A percentile compares a stretch with the other conserved stretches of the same genome.
These are phyloP conservation scores for Eucommia ulmoides DNA, from an alignment of 257 asterid genomes.

Conservation along the genomic window DNA sequence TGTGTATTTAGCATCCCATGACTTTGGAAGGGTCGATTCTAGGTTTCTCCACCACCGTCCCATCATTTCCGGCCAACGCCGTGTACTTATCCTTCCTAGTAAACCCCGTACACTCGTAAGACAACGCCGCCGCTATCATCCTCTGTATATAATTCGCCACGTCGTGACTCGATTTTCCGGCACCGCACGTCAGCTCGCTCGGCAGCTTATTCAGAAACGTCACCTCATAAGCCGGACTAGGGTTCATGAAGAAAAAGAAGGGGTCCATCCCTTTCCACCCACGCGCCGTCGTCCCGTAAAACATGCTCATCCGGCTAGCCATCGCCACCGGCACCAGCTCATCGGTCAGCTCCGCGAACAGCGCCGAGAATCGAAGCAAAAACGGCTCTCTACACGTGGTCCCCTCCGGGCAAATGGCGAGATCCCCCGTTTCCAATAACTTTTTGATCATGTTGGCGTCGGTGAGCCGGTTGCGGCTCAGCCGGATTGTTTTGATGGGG, in stretches of 20 bases:
- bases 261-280: slow-evolving; percentile 92
- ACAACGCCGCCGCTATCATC: slow-evolving; percentile 43
- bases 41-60: slow-evolving; percentile 32
- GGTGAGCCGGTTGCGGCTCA: slow-evolving; percentile 43
- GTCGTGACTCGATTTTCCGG: slow-evolving; percentile 64
- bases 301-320: slow-evolving; percentile 53
- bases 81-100: slow-evolving; percentile 80
- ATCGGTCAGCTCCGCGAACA: slow-evolving; percentile 65
- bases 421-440: slow-evolving; percentile 39
- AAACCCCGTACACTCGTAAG: slow-evolving; percentile 61
- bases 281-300: slow-evolving; percentile 77
- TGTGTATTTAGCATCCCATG: slow-evolving; percentile 31
- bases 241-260: slow-evolving; percentile 78
- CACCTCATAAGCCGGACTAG: slow-evolving; percentile 67
- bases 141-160: slow-evolving; percentile 71
- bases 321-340: slow-evolving; percentile 69
- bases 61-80: slow-evolving; percentile 77
- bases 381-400: slow-evolving; percentile 77
- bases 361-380: slow-evolving; percentile 52
- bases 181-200: slow-evolving; percentile 29
- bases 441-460: slow-evolving; percentile 56
- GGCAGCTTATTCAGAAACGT: slow-evolving; percentile 61
- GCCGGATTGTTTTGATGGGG: slow-evolving; percentile 56
- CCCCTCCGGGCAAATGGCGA: slow-evolving; percentile 76
- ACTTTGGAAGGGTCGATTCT: slow-evolving; percentile 11